Base-by-base conservation (phyloP, 768 basidiomycete genomes). In the Podaxis sp. region DNA sequence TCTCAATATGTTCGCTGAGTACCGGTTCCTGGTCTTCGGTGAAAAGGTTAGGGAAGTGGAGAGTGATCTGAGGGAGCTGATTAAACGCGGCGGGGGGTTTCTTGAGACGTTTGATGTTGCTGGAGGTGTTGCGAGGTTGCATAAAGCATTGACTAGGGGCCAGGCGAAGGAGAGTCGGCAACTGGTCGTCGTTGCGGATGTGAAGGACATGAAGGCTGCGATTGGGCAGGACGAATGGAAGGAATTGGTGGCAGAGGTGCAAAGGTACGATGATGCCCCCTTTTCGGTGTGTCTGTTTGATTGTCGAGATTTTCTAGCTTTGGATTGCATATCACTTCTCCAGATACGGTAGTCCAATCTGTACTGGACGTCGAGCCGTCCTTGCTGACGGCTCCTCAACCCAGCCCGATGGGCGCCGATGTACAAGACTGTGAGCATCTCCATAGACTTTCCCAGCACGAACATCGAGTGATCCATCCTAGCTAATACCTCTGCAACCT, bases 101-200 rank as follows among this genome's bases (percentile, higher is more conserved):
- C 80, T 85, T 53, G 89, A 91, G 66, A 79, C 75, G 38, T 87
- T 90, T 62, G 80, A 85, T 52, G 76, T 87, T 6, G 75, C 76
- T 40, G 71, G 70, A 1, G 87, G 86, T 1, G 69, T 76, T 22
- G 71, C 70, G 2, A 85, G 82, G 64, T 84, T 84, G 71, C 82
- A 80, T 59, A 78, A 78, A 68, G 73, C 82, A 5, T 67, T 92
- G 9, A 75, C 76, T 4, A 81, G 85, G 58, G 82, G 81, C 2
- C 78, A 77, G 61, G 78, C 81, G 2, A 87, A 86, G 68, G 74
- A 75, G 56, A 79, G 79, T 2, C 77, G 81, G 66, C 77, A 72
- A 13, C 72, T 87, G 22, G 76, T 85, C 37, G 73, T 88, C 4
- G 74, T 92, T 7, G 84, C 80, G 0, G 82, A 89, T 55, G 71